Percentiles rank a stretch among this genome's conserved stretches.
Evolutionary conservation across 192 early-diverging fungal species (phyloP).

Genomic region (Phycomyces nitens): DNA sequence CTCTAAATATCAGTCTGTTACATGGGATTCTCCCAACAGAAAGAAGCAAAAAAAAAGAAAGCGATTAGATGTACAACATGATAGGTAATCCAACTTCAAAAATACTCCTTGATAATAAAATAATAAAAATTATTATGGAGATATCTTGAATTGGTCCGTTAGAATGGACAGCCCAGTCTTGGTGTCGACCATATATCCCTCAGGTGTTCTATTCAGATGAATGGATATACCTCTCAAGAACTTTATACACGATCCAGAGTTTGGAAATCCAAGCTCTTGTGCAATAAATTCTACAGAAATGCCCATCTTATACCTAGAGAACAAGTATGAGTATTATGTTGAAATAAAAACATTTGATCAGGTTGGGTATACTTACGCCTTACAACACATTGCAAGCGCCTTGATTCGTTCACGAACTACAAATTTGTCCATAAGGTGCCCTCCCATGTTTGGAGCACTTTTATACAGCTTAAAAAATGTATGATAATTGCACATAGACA

Average conservation of each 20-base stretch:
- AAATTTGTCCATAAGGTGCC: conserved; percentile 92
- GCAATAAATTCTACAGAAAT: conserved; percentile 6
- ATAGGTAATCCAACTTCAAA: no score
- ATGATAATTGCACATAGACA: conserved; percentile 84
- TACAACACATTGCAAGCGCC: conserved; percentile 72
- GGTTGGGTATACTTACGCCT: conserved; percentile 53
- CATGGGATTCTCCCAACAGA: no score
- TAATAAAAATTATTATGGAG: no score
- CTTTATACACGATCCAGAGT: conserved; percentile 30
- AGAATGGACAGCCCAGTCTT: conserved; percentile 54
- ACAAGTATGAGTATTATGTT: not conserved
- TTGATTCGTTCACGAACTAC: conserved; percentile 79
- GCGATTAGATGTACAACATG: no score
- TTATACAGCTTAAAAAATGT: conserved; percentile 78
- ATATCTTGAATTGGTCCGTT: conserved; percentile 45
- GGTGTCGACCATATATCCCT: conserved; percentile 43
- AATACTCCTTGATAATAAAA: no score
- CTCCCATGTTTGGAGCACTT: conserved; percentile 79
- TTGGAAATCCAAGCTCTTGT: conserved; percentile 1
- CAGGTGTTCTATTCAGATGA: conserved; percentile 23
- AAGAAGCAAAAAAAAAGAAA: no score
- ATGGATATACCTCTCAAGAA: conserved; percentile 46
- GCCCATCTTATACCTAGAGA: conserved; percentile 14
- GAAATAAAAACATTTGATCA: not conserved
- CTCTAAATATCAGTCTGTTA: no score